Evolutionary conservation across 768 basidiomycete species (phyloP), one percentile per base, ranked within the genome.

Genomic region (Tylopilus rubrobrunneus): DNA sequence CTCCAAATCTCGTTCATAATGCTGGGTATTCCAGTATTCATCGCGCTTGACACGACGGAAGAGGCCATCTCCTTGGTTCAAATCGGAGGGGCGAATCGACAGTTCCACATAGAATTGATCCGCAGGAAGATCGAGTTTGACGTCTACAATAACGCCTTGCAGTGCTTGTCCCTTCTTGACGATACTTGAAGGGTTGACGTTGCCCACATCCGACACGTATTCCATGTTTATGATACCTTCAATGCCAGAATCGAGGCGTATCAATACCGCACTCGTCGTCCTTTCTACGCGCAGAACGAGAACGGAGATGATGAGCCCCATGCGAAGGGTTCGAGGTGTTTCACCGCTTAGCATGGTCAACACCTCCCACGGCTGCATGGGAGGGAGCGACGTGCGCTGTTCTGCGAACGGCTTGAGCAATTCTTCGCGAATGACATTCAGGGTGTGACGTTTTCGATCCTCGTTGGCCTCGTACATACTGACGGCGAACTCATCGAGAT

Each of bases 261-360:
- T 84, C 51, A 73, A 74, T 31, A 86, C 83, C 25, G 71, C 71
- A 40, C 5, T 25, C 5, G 25, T 25, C 25, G 1, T 0, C 21
- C 77, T 53, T 39, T 68, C 67, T 31, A 81, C 74, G 29, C 90
- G 83, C 37, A 78, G 65, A 25, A 90, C 80, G 12, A 82, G 76
- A 45, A 84, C 88, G 11, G 90, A 89, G 50, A 99, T 82, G 60
- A 95, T 87, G 49, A 92, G 77, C 41, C 93, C 93, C 33, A 80
- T 73, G 51, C 79, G 79, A 53, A 99, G 76, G 2, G 92, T 95
- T 40, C 80, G 75, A 39, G 73, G 69, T 6, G 94, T 94, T 75
- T 98, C 97, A 28, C 95, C 93, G 37, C 92, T 93, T 48, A 98
- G 82, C 95, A 97, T 98, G 2, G 90, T 92, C 62, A 98, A 73